Base-by-base conservation (phyloP, 495 filamentous ascomycete species). In the Staphylotrichum tortipilum region DNA sequence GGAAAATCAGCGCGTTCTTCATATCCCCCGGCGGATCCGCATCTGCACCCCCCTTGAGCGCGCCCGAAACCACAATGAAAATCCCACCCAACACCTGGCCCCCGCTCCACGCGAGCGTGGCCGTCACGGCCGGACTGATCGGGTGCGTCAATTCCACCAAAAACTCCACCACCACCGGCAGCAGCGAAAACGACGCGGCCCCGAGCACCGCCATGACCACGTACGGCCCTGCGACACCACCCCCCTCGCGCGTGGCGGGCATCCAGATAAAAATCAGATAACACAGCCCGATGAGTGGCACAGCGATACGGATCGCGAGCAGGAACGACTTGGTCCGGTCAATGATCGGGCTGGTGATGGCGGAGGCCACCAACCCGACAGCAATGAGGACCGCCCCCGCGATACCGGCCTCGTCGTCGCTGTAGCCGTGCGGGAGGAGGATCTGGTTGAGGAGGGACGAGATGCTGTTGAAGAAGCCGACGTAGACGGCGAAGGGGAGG, bases 371-470 rank as follows among this genome's bases (percentile, higher is more conserved):
- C 8, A 98, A 80, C 18, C 92, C 92, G 48, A 90, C 82, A 41
- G 95, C 70, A 61, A 98, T 97, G n/a, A 97, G 76, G 22, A 94
- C 63, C 1, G 85, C 92, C 52, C 92, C 92, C 11, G 85, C 85
- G 64, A 96, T 87, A 43, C 92, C 92, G 33, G 91, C 86, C 34
- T 95, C 76, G 36, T 82, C 82, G 63, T 90, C 85, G 45, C 68
- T 76, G 76, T 83, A 95, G 53, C 75, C 79, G 70, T 94, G 86
- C 0, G 92, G 92, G 7, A 78, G 67, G 48, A 97, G 78, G 65
- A 97, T 85, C 61, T 95, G 89, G 72, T 89, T 94, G 1, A 97
- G 73, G 4, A 97, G 80, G 12, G 87, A 85, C 40, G 90, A 94
- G 58, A 89, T 68, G 64, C 82, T 82, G 74, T 95, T 96, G 78